Base-by-base conservation (phyloP, 1,284 basidiomycete genomes). In the Naganishia albida region DNA sequence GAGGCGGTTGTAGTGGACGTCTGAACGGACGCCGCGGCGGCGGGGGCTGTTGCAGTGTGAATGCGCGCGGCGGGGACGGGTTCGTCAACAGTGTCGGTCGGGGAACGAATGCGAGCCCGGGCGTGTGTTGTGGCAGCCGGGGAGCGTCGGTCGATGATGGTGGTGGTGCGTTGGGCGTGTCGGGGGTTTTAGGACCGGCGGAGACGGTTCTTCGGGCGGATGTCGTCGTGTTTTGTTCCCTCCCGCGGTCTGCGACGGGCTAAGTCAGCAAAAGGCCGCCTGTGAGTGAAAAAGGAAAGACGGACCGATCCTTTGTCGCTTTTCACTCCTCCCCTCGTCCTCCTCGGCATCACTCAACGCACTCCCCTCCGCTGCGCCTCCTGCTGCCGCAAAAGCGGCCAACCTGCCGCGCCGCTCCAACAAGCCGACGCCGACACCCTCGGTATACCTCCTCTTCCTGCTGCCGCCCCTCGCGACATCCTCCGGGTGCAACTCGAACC, bases 371-470 rank as follows among this genome's bases (percentile, higher is more conserved):
- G 44, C 28, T 6, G 23, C 16, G 2, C 39, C 62, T 30, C 51
- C 48, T 38, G n/a, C n/a, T n/a, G n/a, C n/a, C n/a, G n/a, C n/a
- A n/a, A n/a, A 10, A 34, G 34, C 34, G 34, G 6, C 34, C 30
- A 48, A 16, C 57, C 44, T 57, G 26, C 57, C 48, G 44, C 57
- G 3, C 10, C 57, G 44, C 16, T 60, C 46, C 57, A 49, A 48
- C 57, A 60, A 49, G 26, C 44, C 57, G 18, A 44, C 26, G 34
- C n/a, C n/a, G n/a, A n/a, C 43, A 30, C 40, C 40, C 53, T 54
- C 62, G 10, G 62, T 63, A 46, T 46, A 54, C 52, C 62, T 46
- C 42, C 62, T 12, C 43, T 63, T 54, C 52, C 62, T 54, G 7
- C 25, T 39, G n/a, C n/a, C n/a, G n/a, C n/a, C 59, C 25, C 18